Conservation (phyloP, 129 eudicot species). For the Sambucus nigra region DNA sequence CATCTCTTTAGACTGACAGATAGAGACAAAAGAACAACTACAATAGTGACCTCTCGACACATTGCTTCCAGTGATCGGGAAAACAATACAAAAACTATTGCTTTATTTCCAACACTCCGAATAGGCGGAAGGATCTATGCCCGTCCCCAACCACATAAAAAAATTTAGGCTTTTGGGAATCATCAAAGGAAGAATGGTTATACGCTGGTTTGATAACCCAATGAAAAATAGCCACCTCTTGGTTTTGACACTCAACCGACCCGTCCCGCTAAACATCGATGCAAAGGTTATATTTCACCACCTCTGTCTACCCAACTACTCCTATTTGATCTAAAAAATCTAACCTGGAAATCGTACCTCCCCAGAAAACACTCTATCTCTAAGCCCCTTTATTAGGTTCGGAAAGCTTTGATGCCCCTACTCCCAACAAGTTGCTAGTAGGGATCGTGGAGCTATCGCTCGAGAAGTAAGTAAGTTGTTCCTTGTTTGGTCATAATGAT, state of each 20-base stretch:
- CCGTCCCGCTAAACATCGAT: background rate
- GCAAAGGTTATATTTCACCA: background rate
- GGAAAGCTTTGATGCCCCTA: constrained; percentile 6
- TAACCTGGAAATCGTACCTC: background rate
- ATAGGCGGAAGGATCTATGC: too few relatives aligned
- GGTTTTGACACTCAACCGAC: background rate
- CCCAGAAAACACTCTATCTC: too few relatives aligned
- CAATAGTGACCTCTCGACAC: too few relatives aligned
- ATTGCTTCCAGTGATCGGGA: too few relatives aligned
- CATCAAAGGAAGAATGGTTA: too few relatives aligned
- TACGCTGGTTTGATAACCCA: background rate
- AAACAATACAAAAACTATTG: too few relatives aligned
- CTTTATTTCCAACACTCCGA: too few relatives aligned
- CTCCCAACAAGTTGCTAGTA: constrained; percentile 4
- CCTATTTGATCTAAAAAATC: background rate
- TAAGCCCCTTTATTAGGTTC: constrained; percentile 2
- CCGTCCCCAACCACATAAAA: too few relatives aligned
- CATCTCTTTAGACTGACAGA: too few relatives aligned
- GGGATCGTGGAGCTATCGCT: background rate
- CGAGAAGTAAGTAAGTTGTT: constrained; percentile 8
- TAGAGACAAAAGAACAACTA: too few relatives aligned
- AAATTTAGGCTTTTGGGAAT: too few relatives aligned
- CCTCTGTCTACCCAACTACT: background rate
- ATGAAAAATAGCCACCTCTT: background rate
- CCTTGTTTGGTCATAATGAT: too few relatives aligned